These are phyloP conservation scores for Leucogyrophana mollusca DNA, from an alignment of 768 basidiomycete species.

Conservation along the genomic window DNA sequence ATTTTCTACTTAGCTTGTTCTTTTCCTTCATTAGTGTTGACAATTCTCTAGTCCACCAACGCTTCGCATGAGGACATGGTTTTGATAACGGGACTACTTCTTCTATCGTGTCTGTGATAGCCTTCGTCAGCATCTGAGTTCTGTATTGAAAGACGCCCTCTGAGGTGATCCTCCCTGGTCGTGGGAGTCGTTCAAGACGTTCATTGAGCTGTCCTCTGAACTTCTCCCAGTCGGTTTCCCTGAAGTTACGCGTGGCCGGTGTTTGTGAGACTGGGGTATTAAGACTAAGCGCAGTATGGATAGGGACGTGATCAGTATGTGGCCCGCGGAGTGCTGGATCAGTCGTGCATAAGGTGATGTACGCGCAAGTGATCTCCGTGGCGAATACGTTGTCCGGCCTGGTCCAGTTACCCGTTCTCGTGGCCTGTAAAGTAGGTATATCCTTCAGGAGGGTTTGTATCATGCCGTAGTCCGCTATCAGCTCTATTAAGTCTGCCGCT, in stretches of 20 bases:
- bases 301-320: constrained; percentile 14
- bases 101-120: neutral
- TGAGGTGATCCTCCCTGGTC: neutral
- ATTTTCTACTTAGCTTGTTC: neutral
- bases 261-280: accelerated
- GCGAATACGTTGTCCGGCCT: constrained; percentile 12
- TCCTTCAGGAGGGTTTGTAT: constrained; percentile 31
- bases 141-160: neutral
- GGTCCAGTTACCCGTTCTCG: constrained; percentile 25
- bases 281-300: neutral
- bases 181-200: neutral
- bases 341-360: neutral
- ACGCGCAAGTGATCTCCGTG: neutral
- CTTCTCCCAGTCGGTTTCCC: constrained; percentile 6
- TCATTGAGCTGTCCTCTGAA: constrained; percentile 9
- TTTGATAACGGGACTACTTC: constrained; percentile 1
- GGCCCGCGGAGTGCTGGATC: accelerated
- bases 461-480: constrained; percentile 26
- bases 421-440: constrained; percentile 32
- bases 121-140: neutral
- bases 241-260: neutral
- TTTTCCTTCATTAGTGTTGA: neutral
- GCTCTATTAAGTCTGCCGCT: constrained; percentile 18
- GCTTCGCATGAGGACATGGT: constrained; percentile 5
- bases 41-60: neutral